Percentiles rank a stretch among this genome's conserved stretches.
Conservation (phyloP, 2,329 filamentous ascomycete genomes). For the Alternaria sp. region DNA sequence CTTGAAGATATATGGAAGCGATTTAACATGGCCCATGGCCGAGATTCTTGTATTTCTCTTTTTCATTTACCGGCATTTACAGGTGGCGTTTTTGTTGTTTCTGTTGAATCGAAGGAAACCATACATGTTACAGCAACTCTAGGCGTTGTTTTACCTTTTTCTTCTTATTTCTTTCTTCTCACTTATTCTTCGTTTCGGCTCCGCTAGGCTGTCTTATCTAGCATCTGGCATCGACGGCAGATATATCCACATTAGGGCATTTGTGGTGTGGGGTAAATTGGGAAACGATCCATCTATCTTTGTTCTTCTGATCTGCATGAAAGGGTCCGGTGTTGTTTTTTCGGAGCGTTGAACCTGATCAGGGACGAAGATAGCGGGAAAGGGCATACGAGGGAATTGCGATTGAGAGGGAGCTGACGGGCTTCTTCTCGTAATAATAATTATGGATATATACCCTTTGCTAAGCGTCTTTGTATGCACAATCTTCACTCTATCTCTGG, state of each 20-base stretch:
- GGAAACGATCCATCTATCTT: not conserved
- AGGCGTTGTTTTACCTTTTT: not conserved
- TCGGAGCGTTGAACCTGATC: not conserved
- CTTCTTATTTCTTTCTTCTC: not conserved
- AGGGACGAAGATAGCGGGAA: not conserved
- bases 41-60: not conserved
- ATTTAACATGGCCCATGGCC: constrained; percentile 6
- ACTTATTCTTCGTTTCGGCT: not conserved
- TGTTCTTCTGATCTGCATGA: not conserved
- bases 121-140: not conserved
- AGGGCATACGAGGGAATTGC: not conserved
- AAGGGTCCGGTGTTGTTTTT: not conserved
- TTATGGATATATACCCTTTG: not conserved
- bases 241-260: not conserved
- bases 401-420: not conserved
- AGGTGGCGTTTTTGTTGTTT: constrained; percentile 6
- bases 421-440: constrained; percentile 4
- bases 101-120: constrained; percentile 12
- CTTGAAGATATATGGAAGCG: constrained; percentile 15
- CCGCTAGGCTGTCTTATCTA: not conserved
- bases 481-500: not conserved
- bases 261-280: not conserved
- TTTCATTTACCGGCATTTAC: constrained; percentile 4
- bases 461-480: not conserved
- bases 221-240: constrained; percentile 4